Conservation (phyloP, 2,329 filamentous ascomycete species). For the Trichoderma arundinaceum region DNA sequence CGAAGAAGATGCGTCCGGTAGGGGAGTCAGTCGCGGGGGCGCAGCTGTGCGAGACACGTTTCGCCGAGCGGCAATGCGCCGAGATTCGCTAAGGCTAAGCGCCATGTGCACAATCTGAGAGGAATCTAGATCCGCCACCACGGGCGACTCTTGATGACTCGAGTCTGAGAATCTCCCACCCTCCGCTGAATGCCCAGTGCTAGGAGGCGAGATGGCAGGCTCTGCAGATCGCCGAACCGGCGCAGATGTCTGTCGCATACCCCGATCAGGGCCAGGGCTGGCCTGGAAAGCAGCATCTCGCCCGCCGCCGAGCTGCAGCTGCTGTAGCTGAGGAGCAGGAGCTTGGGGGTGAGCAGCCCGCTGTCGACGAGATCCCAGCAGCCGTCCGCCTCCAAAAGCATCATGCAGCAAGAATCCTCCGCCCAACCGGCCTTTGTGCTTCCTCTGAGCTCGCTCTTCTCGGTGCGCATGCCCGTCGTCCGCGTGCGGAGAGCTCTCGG, state of each 20-base stretch:
- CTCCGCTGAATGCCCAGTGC: background rate
- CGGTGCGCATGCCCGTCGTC: constrained; percentile 34
- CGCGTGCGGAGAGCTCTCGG: constrained; percentile 12
- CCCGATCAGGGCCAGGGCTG: constrained; percentile 16
- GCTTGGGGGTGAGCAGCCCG: background rate
- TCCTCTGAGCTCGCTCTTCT: constrained; percentile 41
- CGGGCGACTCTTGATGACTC: constrained; percentile 34
- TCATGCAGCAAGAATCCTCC: constrained; percentile 60
- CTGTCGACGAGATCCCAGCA: constrained; percentile 41
- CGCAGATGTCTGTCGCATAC: constrained; percentile 24
- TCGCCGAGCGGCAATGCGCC: constrained; percentile 66
- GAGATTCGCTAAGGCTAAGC: constrained; percentile 82
- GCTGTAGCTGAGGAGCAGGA: background rate
- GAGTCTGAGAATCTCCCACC: constrained; percentile 22
- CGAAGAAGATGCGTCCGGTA: constrained; percentile 59
- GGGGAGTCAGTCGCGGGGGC: constrained; percentile 57
- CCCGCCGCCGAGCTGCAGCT: background rate
- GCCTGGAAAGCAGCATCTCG: constrained; percentile 24
- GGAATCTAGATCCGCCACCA: constrained; percentile 71
- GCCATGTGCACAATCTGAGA: constrained; percentile 93
- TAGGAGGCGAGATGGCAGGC: constrained; percentile 4
- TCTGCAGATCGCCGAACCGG: constrained; percentile 22
- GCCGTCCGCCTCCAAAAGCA: constrained; percentile 45
- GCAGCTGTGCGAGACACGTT: constrained; percentile 57
- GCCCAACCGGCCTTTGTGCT: constrained; percentile 52